Conservation (phyloP, 2,329 filamentous ascomycete species). For the Claviceps citrina region DNA sequence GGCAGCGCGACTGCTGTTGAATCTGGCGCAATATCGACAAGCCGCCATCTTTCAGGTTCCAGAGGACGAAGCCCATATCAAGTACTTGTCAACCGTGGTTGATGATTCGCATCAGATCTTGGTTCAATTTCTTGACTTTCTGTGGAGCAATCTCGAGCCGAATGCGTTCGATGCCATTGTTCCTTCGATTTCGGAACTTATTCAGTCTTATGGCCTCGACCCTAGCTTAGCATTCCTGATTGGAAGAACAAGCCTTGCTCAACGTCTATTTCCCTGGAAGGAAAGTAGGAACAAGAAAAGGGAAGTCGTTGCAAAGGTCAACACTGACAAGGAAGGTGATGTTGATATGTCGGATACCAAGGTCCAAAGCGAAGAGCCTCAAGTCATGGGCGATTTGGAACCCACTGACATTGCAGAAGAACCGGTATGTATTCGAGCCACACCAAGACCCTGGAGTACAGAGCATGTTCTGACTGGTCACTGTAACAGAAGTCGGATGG, state of each 20-base stretch:
- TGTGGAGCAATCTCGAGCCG: conserved; percentile 62
- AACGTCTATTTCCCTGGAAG: conserved; percentile 38
- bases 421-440: conserved; percentile 16
- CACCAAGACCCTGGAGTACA: conserved; percentile 2
- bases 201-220: conserved; percentile 66
- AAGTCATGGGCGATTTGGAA: conserved; percentile 15
- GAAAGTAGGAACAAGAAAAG: conserved; percentile 16
- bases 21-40: conserved; percentile 78
- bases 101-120: conserved; percentile 82
- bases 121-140: conserved; percentile 74
- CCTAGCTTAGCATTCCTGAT: conserved; percentile 75
- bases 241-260: conserved; percentile 56
- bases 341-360: conserved; percentile 31
- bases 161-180: conserved; percentile 67
- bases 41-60: conserved; percentile 65
- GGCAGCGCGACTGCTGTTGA: conserved; percentile 70
- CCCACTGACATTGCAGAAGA: conserved; percentile 14
- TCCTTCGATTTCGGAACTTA: conserved; percentile 57
- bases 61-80: conserved; percentile 64
- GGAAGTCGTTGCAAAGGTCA: conserved; percentile 13
- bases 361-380: conserved; percentile 12
- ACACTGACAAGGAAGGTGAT: conserved; percentile 41
- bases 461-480: conserved; percentile 12
- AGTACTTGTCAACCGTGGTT: conserved; percentile 72
- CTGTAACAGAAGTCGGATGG: conserved; percentile 20